phyloP scores from a whole-genome alignment of 1,284 basidiomycete species.

The Cryptococcus sp. region DNA sequence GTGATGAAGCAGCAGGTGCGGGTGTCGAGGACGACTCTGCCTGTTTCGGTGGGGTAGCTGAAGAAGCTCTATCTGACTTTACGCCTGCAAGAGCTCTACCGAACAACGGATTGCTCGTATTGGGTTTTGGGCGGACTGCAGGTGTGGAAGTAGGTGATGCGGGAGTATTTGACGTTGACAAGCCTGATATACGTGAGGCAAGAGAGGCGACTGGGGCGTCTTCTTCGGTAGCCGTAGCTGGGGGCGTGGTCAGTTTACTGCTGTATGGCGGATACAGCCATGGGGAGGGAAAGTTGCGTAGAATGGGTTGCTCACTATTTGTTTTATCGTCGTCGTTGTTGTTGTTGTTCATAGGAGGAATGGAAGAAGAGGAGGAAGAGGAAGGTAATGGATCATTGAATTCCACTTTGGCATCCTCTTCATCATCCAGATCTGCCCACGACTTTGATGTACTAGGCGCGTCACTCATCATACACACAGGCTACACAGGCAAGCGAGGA shows the following conservation, averaged over 20 bases:
- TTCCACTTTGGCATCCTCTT: constrained; percentile 18
- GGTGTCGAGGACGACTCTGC: constrained; percentile 9
- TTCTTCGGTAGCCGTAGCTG: constrained; percentile 5
- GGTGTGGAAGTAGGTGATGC: constrained; percentile 3
- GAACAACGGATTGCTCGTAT: constrained; percentile 35
- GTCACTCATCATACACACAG: not conserved
- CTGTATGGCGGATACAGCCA: no score
- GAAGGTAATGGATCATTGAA: constrained; percentile 8
- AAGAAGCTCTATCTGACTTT: constrained; percentile 25
- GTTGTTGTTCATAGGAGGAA: not conserved
- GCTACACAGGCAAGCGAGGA: no score
- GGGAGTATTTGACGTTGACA: constrained; percentile 29
- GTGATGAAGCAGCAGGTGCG: constrained; percentile 1
- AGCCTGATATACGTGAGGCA: constrained; percentile 40
- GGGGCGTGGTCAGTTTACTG: no score
- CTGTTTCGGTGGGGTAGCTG: constrained; percentile 10
- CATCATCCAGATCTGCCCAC: constrained; percentile 25
- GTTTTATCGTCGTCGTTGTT: not conserved
- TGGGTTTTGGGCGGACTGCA: constrained; percentile 29
- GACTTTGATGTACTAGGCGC: constrained; percentile 10
- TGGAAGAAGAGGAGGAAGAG: constrained; percentile 1
- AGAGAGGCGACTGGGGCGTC: constrained; percentile 38
- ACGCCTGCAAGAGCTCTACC: constrained; percentile 45
- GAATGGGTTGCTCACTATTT: not conserved
- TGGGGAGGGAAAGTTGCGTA: no score